phyloP scores from a whole-genome alignment of 192 early-diverging fungal genomes.

The Rhizophagus sp. region DNA sequence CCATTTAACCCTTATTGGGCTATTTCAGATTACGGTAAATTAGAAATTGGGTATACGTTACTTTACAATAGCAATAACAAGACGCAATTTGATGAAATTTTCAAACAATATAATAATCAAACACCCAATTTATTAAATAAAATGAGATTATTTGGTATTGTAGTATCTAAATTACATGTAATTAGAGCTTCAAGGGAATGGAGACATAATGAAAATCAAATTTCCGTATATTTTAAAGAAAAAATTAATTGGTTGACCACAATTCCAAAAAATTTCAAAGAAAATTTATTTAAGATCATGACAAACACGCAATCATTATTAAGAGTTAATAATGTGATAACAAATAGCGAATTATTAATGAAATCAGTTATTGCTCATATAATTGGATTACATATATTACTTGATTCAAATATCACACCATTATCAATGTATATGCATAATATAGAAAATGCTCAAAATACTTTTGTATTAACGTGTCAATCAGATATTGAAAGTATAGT shows the following conservation, averaged over 20 bases:
- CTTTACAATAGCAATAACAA: background rate
- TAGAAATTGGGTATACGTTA: background rate
- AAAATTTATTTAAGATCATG: background rate
- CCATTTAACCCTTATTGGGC: conserved; percentile 29
- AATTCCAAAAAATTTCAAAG: background rate
- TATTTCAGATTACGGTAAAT: background rate
- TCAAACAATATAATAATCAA: background rate
- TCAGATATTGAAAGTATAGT: conserved; percentile 18
- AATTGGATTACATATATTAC: conserved; percentile 10
- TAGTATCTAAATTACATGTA: background rate
- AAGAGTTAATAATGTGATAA: background rate
- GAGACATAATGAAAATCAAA: background rate
- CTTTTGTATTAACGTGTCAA: conserved; percentile 8
- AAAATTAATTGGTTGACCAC: background rate
- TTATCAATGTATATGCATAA: conserved; percentile 14
- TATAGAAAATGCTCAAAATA: background rate
- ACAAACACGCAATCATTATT: background rate
- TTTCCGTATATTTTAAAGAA: background rate
- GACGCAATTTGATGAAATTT: background rate
- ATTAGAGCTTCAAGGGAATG: conserved; percentile 21
- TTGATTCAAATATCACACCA: conserved; percentile 6
- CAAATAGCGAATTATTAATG: conserved; percentile 13
- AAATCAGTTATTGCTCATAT: conserved; percentile 22
- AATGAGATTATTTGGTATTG: background rate
- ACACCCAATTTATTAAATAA: background rate